A percentile compares a stretch with the other conserved stretches of the same genome.
These are phyloP conservation scores for Helminthosporium solani DNA, from an alignment of 2,329 filamentous ascomycete species.

Conservation along the genomic window DNA sequence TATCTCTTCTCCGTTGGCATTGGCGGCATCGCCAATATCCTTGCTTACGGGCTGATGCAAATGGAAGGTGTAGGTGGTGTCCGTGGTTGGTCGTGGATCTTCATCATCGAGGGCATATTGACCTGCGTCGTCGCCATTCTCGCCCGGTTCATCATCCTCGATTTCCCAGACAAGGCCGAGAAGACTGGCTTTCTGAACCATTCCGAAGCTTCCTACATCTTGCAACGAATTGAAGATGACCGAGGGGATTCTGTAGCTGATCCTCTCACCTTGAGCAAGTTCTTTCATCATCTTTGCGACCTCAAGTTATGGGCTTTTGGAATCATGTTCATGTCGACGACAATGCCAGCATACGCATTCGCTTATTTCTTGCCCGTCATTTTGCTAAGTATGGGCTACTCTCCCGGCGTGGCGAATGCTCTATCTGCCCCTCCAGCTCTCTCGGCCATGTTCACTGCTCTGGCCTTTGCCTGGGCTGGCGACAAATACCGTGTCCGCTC, in stretches of 20 bases:
- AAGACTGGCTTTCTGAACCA: conserved; percentile 13
- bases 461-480: conserved; percentile 23
- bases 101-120: conserved; percentile 30
- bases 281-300: conserved; percentile 21
- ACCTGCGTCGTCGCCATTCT: conserved; percentile 28
- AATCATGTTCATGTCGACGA: conserved; percentile 21
- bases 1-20: conserved; percentile 29
- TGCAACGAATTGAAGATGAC: conserved; percentile 27
- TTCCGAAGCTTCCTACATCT: conserved; percentile 7
- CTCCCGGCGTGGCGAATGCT: conserved; percentile 16
- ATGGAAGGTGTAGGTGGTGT: conserved; percentile 26
- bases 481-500: conserved; percentile 28
- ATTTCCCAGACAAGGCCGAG: conserved; percentile 30
- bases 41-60: conserved; percentile 31
- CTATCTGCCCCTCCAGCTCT: conserved; percentile 28
- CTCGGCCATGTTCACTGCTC: conserved; percentile 24
- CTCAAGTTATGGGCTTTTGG: conserved; percentile 26
- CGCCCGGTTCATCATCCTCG: conserved; percentile 28
- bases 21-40: conserved; percentile 28
- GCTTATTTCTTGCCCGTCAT: conserved; percentile 31
- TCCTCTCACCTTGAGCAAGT: conserved; percentile 20
- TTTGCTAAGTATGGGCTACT: conserved; percentile 26
- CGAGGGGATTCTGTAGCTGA: conserved; percentile 21
- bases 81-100: conserved; percentile 33
- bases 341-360: conserved; percentile 27